These are phyloP conservation scores for Periglandula ipomoeae DNA, from an alignment of 2,329 filamentous ascomycete species.

Conservation along the genomic window DNA sequence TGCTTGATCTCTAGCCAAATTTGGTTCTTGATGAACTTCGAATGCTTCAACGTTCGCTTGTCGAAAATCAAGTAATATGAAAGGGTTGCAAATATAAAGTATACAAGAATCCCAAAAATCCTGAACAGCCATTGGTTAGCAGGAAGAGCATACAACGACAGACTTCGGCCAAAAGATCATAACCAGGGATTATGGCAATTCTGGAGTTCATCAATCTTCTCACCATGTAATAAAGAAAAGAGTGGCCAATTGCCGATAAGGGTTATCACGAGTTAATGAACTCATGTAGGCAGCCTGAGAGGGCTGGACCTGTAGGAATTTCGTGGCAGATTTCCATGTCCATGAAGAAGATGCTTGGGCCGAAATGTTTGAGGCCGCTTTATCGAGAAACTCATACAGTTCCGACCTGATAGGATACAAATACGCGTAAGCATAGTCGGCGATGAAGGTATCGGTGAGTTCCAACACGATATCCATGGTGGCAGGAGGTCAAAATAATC, in stretches of 20 bases:
- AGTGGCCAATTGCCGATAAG: constrained; percentile 62
- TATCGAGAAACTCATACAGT: constrained; percentile 42
- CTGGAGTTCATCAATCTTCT: constrained; percentile 17
- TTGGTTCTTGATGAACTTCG: constrained; percentile 93
- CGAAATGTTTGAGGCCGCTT: constrained; percentile 44
- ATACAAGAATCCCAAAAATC: constrained; percentile 75
- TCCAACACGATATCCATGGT: constrained; percentile 91
- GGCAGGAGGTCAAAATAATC: constrained; percentile 10
- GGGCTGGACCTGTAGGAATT: constrained; percentile 61
- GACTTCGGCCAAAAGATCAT: too few relatives aligned
- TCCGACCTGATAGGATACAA: constrained; percentile 52
- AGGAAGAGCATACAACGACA: not conserved
- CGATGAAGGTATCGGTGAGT: constrained; percentile 69
- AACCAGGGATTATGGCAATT: too few relatives aligned
- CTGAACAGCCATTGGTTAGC: constrained; percentile 33
- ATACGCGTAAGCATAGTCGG: constrained; percentile 69
- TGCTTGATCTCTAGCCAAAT: constrained; percentile 78
- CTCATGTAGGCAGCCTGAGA: constrained; percentile 72
- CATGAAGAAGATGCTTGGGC: constrained; percentile 48
- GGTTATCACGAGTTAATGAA: constrained; percentile 66
- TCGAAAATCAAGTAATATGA: constrained; percentile 90
- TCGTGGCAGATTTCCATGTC: constrained; percentile 64
- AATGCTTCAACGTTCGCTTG: constrained; percentile 79
- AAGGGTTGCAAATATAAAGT: constrained; percentile 74
- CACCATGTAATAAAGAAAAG: constrained; percentile 82